Percentiles rank a stretch among this genome's conserved stretches.
These are phyloP conservation scores for Agaricales sp. DNA, from an alignment of 1,284 basidiomycete species.

Conservation along the genomic window DNA sequence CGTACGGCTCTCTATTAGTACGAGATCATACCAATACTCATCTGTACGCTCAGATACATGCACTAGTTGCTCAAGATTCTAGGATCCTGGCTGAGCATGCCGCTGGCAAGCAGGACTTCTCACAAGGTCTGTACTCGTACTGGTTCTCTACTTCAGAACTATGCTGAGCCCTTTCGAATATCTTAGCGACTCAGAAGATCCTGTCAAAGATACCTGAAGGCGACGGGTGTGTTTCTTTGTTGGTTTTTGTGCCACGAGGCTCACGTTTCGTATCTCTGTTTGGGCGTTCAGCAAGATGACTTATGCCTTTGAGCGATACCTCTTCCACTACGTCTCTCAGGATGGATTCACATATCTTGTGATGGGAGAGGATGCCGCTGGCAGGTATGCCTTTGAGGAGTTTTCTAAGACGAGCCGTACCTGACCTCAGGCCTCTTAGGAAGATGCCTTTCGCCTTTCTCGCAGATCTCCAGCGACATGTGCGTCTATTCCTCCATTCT, in stretches of 20 bases:
- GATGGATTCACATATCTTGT: conserved; percentile 83
- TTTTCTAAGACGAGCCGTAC: neutral
- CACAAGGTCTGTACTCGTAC: conserved; percentile 48
- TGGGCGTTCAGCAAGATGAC: conserved; percentile 81
- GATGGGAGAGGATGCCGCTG: conserved; percentile 88
- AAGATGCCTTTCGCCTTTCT: conserved; percentile 94
- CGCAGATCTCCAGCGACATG: conserved; percentile 74
- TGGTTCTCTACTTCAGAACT: neutral
- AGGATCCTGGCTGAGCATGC: conserved; percentile 80
- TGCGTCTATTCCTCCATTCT: conserved; percentile 14
- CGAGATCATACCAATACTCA: neutral
- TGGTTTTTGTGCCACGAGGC: neutral
- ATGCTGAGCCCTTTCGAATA: conserved; percentile 5
- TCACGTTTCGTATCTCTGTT: conserved; percentile 6
- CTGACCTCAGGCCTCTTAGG: conserved; percentile 24
- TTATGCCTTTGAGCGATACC: conserved; percentile 92
- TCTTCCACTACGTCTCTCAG: conserved; percentile 93
- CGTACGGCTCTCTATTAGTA: neutral
- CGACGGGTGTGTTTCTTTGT: conserved; percentile 33
- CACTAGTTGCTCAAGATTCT: conserved; percentile 74
- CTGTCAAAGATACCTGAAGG: conserved; percentile 91
- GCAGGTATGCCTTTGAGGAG: conserved; percentile 43
- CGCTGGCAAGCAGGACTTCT: conserved; percentile 72
- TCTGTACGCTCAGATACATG: conserved; percentile 51
- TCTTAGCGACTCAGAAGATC: conserved; percentile 78